phyloP scores from a whole-genome alignment of 352 stramenopile genomes.

The Pythium periplocum region DNA sequence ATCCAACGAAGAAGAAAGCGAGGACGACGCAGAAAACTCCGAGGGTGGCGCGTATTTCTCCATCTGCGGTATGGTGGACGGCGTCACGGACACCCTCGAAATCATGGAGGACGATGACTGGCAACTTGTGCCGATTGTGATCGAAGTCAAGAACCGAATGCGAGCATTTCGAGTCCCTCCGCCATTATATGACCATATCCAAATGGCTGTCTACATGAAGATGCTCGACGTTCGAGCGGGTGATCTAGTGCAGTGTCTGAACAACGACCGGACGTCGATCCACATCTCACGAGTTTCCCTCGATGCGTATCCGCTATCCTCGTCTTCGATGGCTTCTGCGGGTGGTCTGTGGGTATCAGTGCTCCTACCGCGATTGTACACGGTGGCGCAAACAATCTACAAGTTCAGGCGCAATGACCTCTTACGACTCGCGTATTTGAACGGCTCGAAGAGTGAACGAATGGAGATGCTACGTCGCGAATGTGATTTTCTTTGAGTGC shows the following conservation, averaged over 20 bases:
- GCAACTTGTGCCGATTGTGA: conserved; percentile 48
- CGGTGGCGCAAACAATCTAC: conserved; percentile 34
- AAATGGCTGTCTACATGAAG: conserved; percentile 82
- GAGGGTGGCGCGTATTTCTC: conserved; percentile 33
- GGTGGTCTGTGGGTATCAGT: conserved; percentile 51
- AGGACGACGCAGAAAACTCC: conserved; percentile 2
- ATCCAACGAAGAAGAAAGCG: neutral
- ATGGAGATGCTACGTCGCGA: conserved; percentile 36
- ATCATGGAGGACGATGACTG: conserved; percentile 53
- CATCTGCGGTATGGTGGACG: conserved; percentile 82
- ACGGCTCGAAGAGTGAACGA: conserved; percentile 36
- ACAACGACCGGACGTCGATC: conserved; percentile 38
- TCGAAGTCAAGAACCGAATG: conserved; percentile 80
- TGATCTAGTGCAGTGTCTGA: conserved; percentile 68
- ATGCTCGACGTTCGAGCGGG: conserved; percentile 55
- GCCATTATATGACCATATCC: conserved; percentile 69
- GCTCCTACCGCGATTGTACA: conserved; percentile 62
- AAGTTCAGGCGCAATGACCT: conserved; percentile 47
- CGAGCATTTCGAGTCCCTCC: conserved; percentile 47
- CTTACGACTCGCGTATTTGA: conserved; percentile 57
- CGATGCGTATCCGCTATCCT: conserved; percentile 28
- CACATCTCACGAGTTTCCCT: conserved; percentile 50
- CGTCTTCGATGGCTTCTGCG: neutral
- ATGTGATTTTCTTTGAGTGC: conserved; percentile 52
- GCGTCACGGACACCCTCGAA: conserved; percentile 46